Conservation (phyloP, 441 rosid genomes). For the Viola pubescens region DNA sequence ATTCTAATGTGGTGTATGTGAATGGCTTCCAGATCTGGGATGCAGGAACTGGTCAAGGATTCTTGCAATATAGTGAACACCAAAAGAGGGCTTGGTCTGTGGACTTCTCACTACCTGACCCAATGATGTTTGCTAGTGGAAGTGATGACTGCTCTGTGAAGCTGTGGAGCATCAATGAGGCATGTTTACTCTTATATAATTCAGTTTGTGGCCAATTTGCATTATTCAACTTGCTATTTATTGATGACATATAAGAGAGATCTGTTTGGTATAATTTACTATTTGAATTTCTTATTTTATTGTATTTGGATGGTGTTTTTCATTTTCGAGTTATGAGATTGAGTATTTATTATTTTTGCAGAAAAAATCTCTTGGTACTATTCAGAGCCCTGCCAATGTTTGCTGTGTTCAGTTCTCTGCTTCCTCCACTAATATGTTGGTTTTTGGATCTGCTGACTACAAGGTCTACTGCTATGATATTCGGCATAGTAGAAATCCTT, state of each 20-base stretch:
- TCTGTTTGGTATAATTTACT: not conserved
- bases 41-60: conserved; percentile 66
- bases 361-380: conserved; percentile 50
- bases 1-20: not conserved
- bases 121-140: conserved; percentile 74
- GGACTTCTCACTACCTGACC: conserved; percentile 63
- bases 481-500: conserved; percentile 56
- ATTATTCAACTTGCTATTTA: not conserved
- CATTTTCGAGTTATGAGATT: conserved; percentile 10
- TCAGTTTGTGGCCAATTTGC: no score
- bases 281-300: conserved; percentile 1
- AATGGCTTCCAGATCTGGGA: conserved; percentile 63
- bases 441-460: conserved; percentile 74
- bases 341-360: conserved; percentile 25
- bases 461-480: conserved; percentile 72
- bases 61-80: conserved; percentile 59
- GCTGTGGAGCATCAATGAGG: conserved; percentile 82
- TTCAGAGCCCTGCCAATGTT: conserved; percentile 61
- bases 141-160: conserved; percentile 85
- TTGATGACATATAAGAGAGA: not conserved
- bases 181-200: conserved; percentile 21
- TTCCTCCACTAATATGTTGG: conserved; percentile 48
- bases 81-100: conserved; percentile 84
- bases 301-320: conserved; percentile 2
- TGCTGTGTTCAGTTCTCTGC: conserved; percentile 73